phyloP scores from a whole-genome alignment of 2,329 filamentous ascomycete species.

The Cercospora sp. region DNA sequence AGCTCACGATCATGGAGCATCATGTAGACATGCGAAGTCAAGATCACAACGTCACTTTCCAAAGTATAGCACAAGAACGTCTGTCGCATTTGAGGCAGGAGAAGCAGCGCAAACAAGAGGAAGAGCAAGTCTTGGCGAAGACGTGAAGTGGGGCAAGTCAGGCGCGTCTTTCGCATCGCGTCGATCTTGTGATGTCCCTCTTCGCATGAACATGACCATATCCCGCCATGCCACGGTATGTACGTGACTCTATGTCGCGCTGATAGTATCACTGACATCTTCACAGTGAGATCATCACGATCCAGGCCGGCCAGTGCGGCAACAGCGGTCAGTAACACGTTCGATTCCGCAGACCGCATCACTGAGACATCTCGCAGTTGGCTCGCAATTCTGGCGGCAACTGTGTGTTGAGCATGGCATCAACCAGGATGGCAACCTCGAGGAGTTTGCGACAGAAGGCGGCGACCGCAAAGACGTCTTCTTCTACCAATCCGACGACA shows the following conservation, averaged over 20 bases:
- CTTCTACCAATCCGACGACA: conserved; percentile 98
- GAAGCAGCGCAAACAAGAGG: too few relatives aligned
- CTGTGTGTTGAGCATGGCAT: conserved; percentile 98
- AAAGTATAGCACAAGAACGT: neutral
- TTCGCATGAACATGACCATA: conserved; percentile 5
- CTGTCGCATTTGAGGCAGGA: too few relatives aligned
- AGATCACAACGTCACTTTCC: neutral
- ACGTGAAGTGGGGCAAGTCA: conserved; percentile 3
- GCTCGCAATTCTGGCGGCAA: conserved; percentile 98
- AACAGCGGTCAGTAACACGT: conserved; percentile 79
- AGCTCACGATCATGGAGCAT: too few relatives aligned
- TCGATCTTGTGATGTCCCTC: conserved; percentile 9
- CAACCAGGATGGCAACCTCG: conserved; percentile 92
- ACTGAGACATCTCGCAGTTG: conserved; percentile 60
- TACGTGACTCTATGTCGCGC: neutral
- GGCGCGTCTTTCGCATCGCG: conserved; percentile 14
- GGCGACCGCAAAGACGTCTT: conserved; percentile 98
- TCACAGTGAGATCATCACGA: conserved; percentile 93
- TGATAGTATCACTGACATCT: conserved; percentile 14
- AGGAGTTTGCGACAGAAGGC: conserved; percentile 96
- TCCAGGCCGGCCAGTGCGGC: conserved; percentile 98
- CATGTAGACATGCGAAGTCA: neutral
- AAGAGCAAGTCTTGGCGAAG: neutral
- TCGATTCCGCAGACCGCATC: conserved; percentile 11
- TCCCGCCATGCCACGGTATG: conserved; percentile 14